A percentile compares a stretch with the other conserved stretches of the same genome.
Evolutionary conservation across 345 rosid genomes (phyloP).

Genomic region (Citrus hindsii): DNA sequence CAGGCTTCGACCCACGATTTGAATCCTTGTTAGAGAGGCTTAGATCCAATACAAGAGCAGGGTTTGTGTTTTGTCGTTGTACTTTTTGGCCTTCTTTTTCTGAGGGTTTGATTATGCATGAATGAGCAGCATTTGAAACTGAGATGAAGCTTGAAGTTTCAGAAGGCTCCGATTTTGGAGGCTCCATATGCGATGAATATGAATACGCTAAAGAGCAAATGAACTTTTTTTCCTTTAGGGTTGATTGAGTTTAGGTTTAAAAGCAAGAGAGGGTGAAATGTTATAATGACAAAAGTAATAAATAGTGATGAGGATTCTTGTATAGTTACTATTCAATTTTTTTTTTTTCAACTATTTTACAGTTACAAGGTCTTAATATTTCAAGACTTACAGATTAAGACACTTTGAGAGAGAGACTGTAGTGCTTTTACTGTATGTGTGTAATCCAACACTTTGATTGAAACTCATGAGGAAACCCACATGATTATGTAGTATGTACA

Average conservation of each 20-base stretch:
- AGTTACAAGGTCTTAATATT: slow-evolving; percentile 32
- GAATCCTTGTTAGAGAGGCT: slow-evolving; percentile 45
- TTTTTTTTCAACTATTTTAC: slow-evolving; percentile 22
- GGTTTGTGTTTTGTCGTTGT: background rate
- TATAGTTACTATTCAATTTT: slow-evolving; percentile 1
- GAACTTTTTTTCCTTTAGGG: background rate
- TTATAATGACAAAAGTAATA: slow-evolving; percentile 4
- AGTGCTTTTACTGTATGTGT: background rate
- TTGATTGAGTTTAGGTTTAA: slow-evolving; percentile 20
- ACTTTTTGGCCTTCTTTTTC: background rate
- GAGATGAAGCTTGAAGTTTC: slow-evolving; percentile 35
- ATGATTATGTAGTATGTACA: background rate
- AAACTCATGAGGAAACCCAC: slow-evolving; percentile 17
- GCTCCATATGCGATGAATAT: slow-evolving; percentile 29
- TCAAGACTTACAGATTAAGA: slow-evolving; percentile 14
- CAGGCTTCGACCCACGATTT: slow-evolving; percentile 26
- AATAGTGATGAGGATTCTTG: slow-evolving; percentile 4
- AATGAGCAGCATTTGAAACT: slow-evolving; percentile 19
- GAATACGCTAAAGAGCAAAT: background rate
- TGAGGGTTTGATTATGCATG: slow-evolving; percentile 1
- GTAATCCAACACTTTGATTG: slow-evolving; percentile 16
- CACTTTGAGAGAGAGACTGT: background rate
- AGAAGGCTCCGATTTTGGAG: slow-evolving; percentile 36
- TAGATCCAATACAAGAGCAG: slow-evolving; percentile 56
- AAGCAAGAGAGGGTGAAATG: slow-evolving; percentile 24